A percentile compares a stretch with the other conserved stretches of the same genome.
These are phyloP conservation scores for Vitis hybrid DNA, from an alignment of 177 flowering plant species.

Conservation along the genomic window DNA sequence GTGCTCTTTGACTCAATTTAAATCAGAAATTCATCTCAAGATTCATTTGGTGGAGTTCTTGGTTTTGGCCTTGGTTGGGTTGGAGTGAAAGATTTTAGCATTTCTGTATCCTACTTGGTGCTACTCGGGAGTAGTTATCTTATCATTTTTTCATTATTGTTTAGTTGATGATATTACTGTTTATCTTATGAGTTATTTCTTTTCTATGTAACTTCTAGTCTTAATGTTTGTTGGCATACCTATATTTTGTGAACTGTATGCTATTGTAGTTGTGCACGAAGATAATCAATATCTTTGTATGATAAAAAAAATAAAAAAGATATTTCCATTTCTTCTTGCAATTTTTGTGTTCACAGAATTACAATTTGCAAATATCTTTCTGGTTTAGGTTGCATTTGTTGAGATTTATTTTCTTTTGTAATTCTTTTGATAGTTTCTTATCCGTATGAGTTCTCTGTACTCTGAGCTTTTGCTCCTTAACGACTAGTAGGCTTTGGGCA, in stretches of 20 bases:
- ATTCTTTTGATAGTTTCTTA: constrained; percentile 1
- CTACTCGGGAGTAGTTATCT: constrained; percentile 3
- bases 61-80: constrained; percentile 34
- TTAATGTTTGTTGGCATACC: no score
- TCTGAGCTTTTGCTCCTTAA: constrained; percentile 35
- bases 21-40: constrained; percentile 45
- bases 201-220: neutral
- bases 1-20: constrained; percentile 41
- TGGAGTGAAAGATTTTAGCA: constrained; percentile 23
- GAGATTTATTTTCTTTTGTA: neutral
- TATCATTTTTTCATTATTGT: neutral
- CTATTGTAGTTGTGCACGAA: no score
- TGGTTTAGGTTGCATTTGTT: neutral
- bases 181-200: neutral
- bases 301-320: no score
- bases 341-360: no score
- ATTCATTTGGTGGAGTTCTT: constrained; percentile 39
- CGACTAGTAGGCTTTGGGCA: constrained; percentile 29
- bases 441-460: neutral
- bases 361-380: neutral
- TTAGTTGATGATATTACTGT: neutral
- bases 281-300: no score
- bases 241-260: no score
- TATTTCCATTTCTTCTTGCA: no score
- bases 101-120: constrained; percentile 48